Base-by-base conservation (phyloP, 2,329 filamentous ascomycete species). In the Penicillium rolfsii region DNA sequence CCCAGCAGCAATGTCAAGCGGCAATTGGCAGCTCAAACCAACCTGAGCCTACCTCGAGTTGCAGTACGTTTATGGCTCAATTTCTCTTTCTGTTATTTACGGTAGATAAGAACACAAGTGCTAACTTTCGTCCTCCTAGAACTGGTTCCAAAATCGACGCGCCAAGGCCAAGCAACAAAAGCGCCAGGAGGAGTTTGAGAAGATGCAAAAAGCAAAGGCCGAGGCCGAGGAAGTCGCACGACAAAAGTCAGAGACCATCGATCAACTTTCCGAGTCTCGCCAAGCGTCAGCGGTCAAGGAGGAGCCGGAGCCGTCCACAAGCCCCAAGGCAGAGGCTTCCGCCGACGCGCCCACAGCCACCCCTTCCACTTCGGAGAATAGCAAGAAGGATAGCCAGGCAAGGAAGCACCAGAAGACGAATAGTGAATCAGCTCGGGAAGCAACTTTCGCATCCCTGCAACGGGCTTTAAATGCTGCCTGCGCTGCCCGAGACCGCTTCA, bases 61-160 rank as follows among this genome's bases (percentile, higher is more conserved):
- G 80, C 81, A 60, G 81, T 83, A 74, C 63, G 80, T 79, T 50
- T 19, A 43, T 54, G n/a, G 14, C 8, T 7, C 16, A 9, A 28
- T 19, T 30, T 2, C 30, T 33, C 6, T 43, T 9, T 1, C 22
- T 14, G 24, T 4, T 41, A 5, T 4, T 16, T 26, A 30, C 24
- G 26, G 7, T 38, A 11, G 5, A 41, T 5, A 40, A 22, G 8
- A 16, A 30, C 24, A n/a, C 11, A 9, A 30, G 19, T 40, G 54
- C 45, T 62, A 59, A 50, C 16, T 14, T n/a, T 6, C 46, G 36
- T 52, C 69, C 49, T 63, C 45, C 59, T 61, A 83, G 81, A 83
- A 83, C 63, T 83, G 81, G 81, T 83, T 82, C 67, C 81, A 83
- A 64, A 83, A 83, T 64, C 77, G 81, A 61, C 78, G 81, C 50